phyloP scores from a whole-genome alignment of 371 early-diverging fungal species.

The Syncephalastrum sp. region DNA sequence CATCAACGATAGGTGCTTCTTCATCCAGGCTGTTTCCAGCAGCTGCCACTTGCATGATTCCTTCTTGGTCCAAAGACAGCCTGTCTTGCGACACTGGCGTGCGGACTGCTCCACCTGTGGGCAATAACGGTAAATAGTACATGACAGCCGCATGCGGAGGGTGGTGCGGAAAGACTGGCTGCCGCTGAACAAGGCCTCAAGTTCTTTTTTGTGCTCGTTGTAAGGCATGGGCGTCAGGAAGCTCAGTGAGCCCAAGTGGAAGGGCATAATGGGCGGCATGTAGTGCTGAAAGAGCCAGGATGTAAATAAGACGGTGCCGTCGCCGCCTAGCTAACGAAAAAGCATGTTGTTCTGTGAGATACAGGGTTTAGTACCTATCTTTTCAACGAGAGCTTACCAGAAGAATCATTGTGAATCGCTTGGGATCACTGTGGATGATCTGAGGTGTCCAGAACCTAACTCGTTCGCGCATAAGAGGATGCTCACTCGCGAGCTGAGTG shows the following conservation, averaged over 20 bases:
- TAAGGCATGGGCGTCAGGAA: slow-evolving; percentile 85
- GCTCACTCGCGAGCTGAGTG: slow-evolving; percentile 27
- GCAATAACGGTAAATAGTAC: slow-evolving; percentile 66
- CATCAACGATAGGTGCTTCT: slow-evolving; percentile 11
- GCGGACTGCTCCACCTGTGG: slow-evolving; percentile 18
- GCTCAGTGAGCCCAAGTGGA: slow-evolving; percentile 86
- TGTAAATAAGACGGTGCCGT: slow-evolving; percentile 86
- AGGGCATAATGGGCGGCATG: slow-evolving; percentile 88
- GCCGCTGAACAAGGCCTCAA: slow-evolving; percentile 52
- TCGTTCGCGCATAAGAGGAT: slow-evolving; percentile 25
- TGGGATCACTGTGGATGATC: slow-evolving; percentile 63
- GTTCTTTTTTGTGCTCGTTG: slow-evolving; percentile 34
- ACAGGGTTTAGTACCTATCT: neutral
- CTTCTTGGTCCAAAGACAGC: neutral
- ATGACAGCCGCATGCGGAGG: slow-evolving; percentile 82
- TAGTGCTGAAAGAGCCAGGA: slow-evolving; percentile 85
- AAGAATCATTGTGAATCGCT: slow-evolving; percentile 76
- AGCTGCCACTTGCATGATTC: slow-evolving; percentile 11
- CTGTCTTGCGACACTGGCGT: neutral
- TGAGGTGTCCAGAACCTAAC: slow-evolving; percentile 80
- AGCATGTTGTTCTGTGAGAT: neutral
- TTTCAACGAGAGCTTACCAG: slow-evolving; percentile 46
- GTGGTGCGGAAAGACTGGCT: slow-evolving; percentile 62
- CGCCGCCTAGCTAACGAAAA: slow-evolving; percentile 70
- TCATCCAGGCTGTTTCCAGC: slow-evolving; percentile 31